Conservation (phyloP, 352 stramenopile genomes). For the Phytopythium litorale region DNA sequence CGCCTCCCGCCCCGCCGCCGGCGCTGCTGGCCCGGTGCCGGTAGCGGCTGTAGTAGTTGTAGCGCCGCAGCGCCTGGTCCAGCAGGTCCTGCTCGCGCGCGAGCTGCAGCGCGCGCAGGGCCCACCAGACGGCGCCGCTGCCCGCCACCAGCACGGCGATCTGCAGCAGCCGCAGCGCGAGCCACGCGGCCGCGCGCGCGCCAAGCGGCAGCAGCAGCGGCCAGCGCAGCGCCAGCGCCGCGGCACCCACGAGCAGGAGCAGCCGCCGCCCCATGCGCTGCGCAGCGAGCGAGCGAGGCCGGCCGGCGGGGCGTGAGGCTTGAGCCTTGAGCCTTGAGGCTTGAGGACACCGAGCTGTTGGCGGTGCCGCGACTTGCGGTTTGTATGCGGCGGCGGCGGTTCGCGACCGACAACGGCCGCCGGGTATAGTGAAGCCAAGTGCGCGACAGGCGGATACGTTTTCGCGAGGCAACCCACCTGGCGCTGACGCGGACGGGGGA, state of each 20-base stretch:
- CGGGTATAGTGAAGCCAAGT: constrained; percentile 2
- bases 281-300: not conserved
- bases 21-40: constrained; percentile 21
- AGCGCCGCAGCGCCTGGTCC: constrained; percentile 42
- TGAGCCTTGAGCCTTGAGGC: too few relatives aligned
- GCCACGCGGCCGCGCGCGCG: constrained; percentile 17
- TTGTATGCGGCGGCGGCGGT: not conserved
- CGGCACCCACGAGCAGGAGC: constrained; percentile 4
- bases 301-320: not conserved
- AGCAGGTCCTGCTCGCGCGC: constrained; percentile 56
- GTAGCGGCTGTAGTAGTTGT: constrained; percentile 54
- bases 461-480: not conserved
- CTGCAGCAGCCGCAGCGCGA: constrained; percentile 30
- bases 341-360: not conserved
- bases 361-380: not conserved
- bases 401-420: not conserved
- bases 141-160: constrained; percentile 39
- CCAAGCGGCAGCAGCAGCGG: constrained; percentile 12
- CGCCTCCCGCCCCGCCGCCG: not conserved
- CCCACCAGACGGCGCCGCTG: constrained; percentile 54
- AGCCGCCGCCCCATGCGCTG: constrained; percentile 7
- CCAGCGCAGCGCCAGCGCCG: constrained; percentile 23
- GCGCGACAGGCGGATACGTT: not conserved
- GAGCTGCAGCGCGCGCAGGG: constrained; percentile 61
- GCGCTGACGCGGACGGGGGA: not conserved